Evolutionary conservation across 768 basidiomycete species (phyloP).

Genomic region (Naganishia vishniacii): DNA sequence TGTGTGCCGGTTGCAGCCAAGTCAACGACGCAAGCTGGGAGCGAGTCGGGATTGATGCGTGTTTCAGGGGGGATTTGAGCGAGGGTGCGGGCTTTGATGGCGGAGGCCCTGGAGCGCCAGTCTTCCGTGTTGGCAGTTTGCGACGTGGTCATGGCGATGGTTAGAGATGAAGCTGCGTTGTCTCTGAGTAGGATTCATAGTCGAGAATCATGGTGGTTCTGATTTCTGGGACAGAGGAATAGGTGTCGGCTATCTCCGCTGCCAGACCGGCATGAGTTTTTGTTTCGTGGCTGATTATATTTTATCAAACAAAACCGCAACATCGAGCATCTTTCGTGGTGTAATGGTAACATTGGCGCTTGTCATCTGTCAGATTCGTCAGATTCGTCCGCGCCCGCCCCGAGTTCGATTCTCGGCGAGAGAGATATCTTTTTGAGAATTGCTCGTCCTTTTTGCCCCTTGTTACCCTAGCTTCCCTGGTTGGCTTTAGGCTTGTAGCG

Average conservation of each 20-base stretch:
- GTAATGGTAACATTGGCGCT: slow-evolving; percentile 13
- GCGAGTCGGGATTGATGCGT: background rate
- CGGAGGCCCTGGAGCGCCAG: background rate
- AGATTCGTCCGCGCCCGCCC: background rate
- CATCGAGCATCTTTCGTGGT: slow-evolving; percentile 9
- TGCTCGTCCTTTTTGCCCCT: no score
- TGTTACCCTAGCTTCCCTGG: no score
- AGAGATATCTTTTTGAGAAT: background rate
- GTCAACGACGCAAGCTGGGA: background rate
- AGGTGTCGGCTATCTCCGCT: no score
- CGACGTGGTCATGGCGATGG: no score
- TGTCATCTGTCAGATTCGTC: background rate
- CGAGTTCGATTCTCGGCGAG: slow-evolving; percentile 20
- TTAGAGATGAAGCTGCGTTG: no score
- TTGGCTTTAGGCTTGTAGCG: no score
- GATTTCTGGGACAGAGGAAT: no score
- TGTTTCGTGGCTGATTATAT: no score
- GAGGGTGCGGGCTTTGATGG: background rate
- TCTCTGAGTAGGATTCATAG: no score
- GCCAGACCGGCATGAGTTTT: no score
- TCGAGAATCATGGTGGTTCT: no score
- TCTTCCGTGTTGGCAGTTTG: background rate
- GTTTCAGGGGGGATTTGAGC: background rate
- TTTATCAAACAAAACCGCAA: no score
- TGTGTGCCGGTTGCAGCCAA: background rate